Conservation (phyloP, 106 monocot genomes). For the Dioscorea dumetorum region DNA sequence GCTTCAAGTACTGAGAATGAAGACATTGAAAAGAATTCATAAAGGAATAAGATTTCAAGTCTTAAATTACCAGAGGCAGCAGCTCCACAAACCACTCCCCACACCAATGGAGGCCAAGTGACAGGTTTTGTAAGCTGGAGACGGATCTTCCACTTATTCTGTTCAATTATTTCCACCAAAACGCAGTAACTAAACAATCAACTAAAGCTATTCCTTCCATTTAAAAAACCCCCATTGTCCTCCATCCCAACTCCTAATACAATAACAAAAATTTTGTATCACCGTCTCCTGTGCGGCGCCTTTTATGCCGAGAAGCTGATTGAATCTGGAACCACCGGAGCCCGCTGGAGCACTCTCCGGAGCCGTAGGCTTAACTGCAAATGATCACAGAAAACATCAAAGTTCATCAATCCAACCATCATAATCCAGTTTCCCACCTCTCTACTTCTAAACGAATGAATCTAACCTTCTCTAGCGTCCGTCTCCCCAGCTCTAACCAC, state of each 20-base stretch:
- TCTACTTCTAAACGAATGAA: background rate
- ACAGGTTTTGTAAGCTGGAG: constrained; percentile 95
- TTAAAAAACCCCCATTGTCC: background rate
- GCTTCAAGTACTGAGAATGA: too few species aligned
- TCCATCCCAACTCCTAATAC: background rate
- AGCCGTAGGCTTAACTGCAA: constrained; percentile 24
- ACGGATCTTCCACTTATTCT: constrained; percentile 94
- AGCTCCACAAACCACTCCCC: constrained; percentile 96
- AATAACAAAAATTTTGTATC: background rate
- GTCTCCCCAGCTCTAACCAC: constrained; percentile 35
- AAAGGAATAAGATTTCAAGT: too few species aligned
- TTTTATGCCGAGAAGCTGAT: constrained; percentile 76
- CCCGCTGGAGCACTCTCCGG: constrained; percentile 33
- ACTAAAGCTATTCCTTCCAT: background rate
- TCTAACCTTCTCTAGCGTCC: constrained; percentile 39
- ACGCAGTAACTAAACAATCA: background rate
- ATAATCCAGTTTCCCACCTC: background rate
- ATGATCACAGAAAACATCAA: background rate
- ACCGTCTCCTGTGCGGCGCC: constrained; percentile 61
- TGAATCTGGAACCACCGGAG: constrained; percentile 48
- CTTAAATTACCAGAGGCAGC: constrained; percentile 77
- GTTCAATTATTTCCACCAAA: background rate
- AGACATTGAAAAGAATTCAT: too few species aligned
- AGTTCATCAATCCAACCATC: background rate
- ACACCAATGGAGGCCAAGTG: constrained; percentile 91